phyloP scores from a whole-genome alignment of 805 yeast species.

The Candida ficus region DNA sequence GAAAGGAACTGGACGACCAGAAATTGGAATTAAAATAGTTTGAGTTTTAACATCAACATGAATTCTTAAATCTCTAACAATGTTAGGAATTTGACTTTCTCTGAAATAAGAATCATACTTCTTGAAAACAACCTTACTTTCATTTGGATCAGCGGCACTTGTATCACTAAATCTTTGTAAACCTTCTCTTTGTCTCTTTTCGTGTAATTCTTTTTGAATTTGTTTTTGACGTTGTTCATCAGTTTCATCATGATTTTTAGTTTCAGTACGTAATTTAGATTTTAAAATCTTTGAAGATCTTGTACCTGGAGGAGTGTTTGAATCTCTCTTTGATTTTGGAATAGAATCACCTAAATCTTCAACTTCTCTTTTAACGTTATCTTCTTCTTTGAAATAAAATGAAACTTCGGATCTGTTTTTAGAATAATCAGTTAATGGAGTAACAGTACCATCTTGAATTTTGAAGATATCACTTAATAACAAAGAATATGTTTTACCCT shows the following conservation, averaged over 20 bases:
- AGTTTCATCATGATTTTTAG: constrained; percentile 65
- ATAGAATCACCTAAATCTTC: constrained; percentile 35
- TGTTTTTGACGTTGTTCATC: constrained; percentile 78
- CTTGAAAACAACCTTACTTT: constrained; percentile 70
- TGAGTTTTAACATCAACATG: constrained; percentile 86
- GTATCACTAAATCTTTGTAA: constrained; percentile 74
- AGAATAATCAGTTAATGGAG: constrained; percentile 66
- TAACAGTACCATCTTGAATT: constrained; percentile 53
- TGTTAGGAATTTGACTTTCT: constrained; percentile 84
- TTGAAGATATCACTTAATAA: constrained; percentile 78
- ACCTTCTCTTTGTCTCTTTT: constrained; percentile 83
- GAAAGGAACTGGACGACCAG: constrained; percentile 97
- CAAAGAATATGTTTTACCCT: constrained; percentile 60
- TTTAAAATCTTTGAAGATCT: constrained; percentile 62
- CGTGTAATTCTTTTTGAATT: constrained; percentile 78
- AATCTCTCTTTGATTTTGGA: constrained; percentile 25
- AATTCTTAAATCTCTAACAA: constrained; percentile 77
- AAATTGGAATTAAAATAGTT: constrained; percentile 83
- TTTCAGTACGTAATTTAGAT: constrained; percentile 74
- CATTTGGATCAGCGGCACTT: constrained; percentile 59
- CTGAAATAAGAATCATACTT: constrained; percentile 92
- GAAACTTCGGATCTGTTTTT: constrained; percentile 72
- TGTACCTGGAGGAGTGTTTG: constrained; percentile 23
- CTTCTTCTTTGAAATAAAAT: constrained; percentile 75
- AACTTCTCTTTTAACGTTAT: constrained; percentile 32